A percentile compares a stretch with the other conserved stretches of the same genome.
phyloP scores from a whole-genome alignment of 495 filamentous ascomycete genomes.

The Penicillium macrosclerotiorum region DNA sequence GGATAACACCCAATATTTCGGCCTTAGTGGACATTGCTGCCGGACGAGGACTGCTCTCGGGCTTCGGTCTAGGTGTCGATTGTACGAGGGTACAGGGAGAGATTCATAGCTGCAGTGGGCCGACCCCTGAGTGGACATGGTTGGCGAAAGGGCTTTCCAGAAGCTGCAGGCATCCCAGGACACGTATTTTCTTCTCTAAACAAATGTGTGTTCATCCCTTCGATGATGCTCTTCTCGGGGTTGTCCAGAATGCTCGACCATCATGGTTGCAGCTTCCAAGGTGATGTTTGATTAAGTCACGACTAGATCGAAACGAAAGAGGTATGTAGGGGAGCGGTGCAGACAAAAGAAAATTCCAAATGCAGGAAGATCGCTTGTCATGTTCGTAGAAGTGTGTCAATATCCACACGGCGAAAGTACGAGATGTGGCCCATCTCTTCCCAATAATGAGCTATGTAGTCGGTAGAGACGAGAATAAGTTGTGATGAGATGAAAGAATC shows the following conservation, averaged over 20 bases:
- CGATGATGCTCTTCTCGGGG: too few species aligned
- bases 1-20: too few species aligned
- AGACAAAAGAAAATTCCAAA: neutral
- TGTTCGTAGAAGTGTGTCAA: slow-evolving; percentile 72
- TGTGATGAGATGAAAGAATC: slow-evolving; percentile 72
- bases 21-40: too few species aligned
- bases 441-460: slow-evolving; percentile 84
- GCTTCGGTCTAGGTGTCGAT: too few species aligned
- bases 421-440: slow-evolving; percentile 73
- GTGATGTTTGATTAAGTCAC: too few species aligned
- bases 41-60: too few species aligned
- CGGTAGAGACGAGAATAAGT: slow-evolving; percentile 73
- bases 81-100: neutral
- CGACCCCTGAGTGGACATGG: too few species aligned
- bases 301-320: slow-evolving; percentile 1
- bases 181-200: neutral
- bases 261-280: too few species aligned
- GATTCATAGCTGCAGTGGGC: neutral
- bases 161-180: neutral
- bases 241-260: too few species aligned
- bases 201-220: neutral
- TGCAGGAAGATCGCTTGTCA: slow-evolving; percentile 9
- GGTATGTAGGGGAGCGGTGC: slow-evolving; percentile 6
- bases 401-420: slow-evolving; percentile 75
- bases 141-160: neutral